Conservation (phyloP, 176 grass and related monocot genomes). For the Oryza brachyantha region DNA sequence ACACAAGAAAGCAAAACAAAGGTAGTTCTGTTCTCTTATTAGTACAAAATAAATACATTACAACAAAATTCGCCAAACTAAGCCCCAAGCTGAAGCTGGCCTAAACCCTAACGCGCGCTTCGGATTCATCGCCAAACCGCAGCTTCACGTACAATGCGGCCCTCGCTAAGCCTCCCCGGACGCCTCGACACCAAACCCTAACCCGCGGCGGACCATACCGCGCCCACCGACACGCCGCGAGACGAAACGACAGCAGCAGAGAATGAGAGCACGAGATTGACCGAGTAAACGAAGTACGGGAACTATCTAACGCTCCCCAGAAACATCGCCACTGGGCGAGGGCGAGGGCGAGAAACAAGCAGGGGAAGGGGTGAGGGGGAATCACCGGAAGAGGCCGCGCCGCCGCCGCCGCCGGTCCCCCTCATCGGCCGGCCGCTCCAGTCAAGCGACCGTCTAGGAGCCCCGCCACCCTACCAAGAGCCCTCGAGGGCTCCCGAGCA, state of each 20-base stretch:
- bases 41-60: not conserved
- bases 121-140: not conserved
- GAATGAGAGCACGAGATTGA: not conserved
- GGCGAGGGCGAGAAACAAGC: not conserved
- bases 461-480: not conserved
- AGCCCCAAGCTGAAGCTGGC: not conserved
- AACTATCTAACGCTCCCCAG: not conserved
- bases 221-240: not conserved
- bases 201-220: not conserved
- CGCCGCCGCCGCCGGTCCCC: conserved; percentile 20
- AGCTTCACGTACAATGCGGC: not conserved
- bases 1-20: not conserved
- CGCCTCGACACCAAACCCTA: not conserved
- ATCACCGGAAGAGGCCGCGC: conserved; percentile 43
- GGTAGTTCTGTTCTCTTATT: not conserved
- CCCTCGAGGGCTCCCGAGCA: not conserved
- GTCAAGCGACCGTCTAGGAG: not conserved
- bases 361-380: not conserved
- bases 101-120: not conserved
- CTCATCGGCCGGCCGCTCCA: conserved; percentile 30
- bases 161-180: not conserved
- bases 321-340: too few relatives aligned
- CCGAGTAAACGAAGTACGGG: not conserved
- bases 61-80: not conserved
- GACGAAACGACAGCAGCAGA: not conserved